These are phyloP conservation scores for Pulveroboletus sp. DNA, from an alignment of 768 basidiomycete species.

Conservation along the genomic window DNA sequence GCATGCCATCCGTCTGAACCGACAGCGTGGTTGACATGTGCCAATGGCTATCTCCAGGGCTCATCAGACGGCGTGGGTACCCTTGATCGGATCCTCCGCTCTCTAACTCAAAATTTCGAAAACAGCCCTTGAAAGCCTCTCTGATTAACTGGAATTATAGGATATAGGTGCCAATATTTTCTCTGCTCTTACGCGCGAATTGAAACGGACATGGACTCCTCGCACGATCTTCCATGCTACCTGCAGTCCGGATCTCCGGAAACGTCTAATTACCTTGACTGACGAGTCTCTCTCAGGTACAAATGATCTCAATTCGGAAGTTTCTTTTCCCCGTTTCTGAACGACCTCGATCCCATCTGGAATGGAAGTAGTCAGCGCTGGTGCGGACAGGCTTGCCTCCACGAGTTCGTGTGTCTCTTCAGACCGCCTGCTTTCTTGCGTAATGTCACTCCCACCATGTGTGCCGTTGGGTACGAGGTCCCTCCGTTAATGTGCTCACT, in stretches of 20 bases:
- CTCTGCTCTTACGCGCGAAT: background rate
- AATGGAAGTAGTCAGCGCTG: conserved; percentile 17
- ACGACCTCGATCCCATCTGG: conserved; percentile 15
- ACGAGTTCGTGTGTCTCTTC: conserved; percentile 18
- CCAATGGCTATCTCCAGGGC: conserved; percentile 11
- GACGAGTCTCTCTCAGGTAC: background rate
- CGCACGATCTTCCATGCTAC: background rate
- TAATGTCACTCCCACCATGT: conserved; percentile 17
- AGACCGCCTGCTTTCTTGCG: conserved; percentile 7
- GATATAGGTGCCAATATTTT: background rate
- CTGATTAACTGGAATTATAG: background rate
- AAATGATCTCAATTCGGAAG: conserved; percentile 8
- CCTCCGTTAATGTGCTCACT: conserved; percentile 6
- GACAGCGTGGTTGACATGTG: conserved; percentile 16
- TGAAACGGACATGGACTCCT: background rate
- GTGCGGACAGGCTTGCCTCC: conserved; percentile 9
- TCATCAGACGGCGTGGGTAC: background rate
- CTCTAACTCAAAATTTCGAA: background rate
- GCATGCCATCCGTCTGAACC: conserved; percentile 3
- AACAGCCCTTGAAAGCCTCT: background rate
- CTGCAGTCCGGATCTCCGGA: conserved; percentile 5
- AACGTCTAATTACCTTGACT: background rate
- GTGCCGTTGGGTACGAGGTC: conserved; percentile 4
- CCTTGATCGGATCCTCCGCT: background rate
- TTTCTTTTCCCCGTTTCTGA: conserved; percentile 1